A percentile compares a stretch with the other conserved stretches of the same genome.
phyloP scores from a whole-genome alignment of 805 yeast species.

The Starmera caribaea region DNA sequence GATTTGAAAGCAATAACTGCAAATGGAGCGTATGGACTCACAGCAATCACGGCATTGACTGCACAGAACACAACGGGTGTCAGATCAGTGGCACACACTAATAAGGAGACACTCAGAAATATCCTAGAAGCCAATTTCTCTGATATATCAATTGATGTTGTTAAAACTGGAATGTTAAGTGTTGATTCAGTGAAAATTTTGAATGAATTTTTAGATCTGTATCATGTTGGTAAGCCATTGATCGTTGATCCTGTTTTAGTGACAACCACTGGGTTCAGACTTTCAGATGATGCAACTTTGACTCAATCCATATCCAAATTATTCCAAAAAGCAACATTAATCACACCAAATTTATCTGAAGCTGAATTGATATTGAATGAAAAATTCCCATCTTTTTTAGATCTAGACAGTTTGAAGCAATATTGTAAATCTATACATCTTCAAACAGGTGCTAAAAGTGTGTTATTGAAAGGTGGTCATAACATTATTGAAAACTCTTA shows the following conservation, averaged over 20 bases:
- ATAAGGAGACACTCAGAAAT: constrained; percentile 31
- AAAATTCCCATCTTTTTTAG: constrained; percentile 20
- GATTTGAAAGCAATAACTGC: constrained; percentile 73
- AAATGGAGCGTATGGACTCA: constrained; percentile 66
- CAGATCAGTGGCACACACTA: constrained; percentile 29
- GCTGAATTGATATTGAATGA: constrained; percentile 35
- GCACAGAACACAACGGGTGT: constrained; percentile 56
- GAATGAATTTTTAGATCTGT: constrained; percentile 22
- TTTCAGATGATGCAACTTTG: constrained; percentile 41
- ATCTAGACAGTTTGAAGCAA: constrained; percentile 25
- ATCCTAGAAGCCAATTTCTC: constrained; percentile 44
- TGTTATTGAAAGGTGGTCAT: constrained; percentile 80
- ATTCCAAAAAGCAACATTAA: constrained; percentile 42
- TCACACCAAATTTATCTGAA: constrained; percentile 74
- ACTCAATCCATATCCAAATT: constrained; percentile 31
- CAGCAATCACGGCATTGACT: constrained; percentile 71
- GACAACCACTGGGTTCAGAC: constrained; percentile 63
- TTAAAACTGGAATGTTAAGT: constrained; percentile 76
- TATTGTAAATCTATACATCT: constrained; percentile 31
- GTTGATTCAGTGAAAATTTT: constrained; percentile 42
- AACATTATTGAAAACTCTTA: constrained; percentile 33
- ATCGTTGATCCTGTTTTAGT: constrained; percentile 82
- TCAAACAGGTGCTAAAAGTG: constrained; percentile 34
- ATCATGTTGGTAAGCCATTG: constrained; percentile 26
- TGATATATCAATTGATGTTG: constrained; percentile 55